Evolutionary conservation across 2,329 filamentous ascomycete species (phyloP).

Genomic region (Aspergillus nomiae): DNA sequence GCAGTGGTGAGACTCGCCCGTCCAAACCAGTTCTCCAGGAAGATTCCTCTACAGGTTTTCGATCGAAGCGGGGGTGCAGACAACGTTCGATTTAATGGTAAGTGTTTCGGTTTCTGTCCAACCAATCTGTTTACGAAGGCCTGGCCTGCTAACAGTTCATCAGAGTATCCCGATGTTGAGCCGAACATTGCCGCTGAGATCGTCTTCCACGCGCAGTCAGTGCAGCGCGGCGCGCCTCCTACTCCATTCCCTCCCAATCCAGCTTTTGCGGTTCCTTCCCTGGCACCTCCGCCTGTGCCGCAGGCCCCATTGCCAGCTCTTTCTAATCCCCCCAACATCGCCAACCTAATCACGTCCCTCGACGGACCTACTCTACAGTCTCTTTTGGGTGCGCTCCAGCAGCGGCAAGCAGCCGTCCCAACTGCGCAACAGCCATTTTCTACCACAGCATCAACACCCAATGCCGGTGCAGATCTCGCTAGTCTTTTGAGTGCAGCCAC

Average conservation of each 20-base stretch:
- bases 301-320: conserved; percentile 37
- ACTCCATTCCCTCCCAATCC: conserved; percentile 40
- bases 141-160: conserved; percentile 14
- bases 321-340: conserved; percentile 55
- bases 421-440: conserved; percentile 38
- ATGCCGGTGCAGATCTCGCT: conserved; percentile 41
- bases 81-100: conserved; percentile 76
- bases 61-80: conserved; percentile 73
- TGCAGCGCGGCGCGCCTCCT: conserved; percentile 38
- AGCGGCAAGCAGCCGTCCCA: conserved; percentile 40
- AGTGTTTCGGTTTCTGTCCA: conserved; percentile 18
- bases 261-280: conserved; percentile 39
- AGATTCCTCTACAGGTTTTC: conserved; percentile 82
- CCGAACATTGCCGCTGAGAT: conserved; percentile 78
- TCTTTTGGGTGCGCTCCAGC: conserved; percentile 63
- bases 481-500: conserved; percentile 43
- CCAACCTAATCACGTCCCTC: conserved; percentile 66
- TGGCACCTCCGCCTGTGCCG: conserved; percentile 32
- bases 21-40: conserved; percentile 68
- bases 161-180: conserved; percentile 81
- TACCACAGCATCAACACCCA: conserved; percentile 30
- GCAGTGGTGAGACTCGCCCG: conserved; percentile 78
- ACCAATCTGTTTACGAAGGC: background rate
- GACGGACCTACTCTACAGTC: conserved; percentile 72
- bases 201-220: conserved; percentile 61